Evolutionary conservation across 1,284 basidiomycete genomes (phyloP).

Genomic region (Ceratobasidium sp.): DNA sequence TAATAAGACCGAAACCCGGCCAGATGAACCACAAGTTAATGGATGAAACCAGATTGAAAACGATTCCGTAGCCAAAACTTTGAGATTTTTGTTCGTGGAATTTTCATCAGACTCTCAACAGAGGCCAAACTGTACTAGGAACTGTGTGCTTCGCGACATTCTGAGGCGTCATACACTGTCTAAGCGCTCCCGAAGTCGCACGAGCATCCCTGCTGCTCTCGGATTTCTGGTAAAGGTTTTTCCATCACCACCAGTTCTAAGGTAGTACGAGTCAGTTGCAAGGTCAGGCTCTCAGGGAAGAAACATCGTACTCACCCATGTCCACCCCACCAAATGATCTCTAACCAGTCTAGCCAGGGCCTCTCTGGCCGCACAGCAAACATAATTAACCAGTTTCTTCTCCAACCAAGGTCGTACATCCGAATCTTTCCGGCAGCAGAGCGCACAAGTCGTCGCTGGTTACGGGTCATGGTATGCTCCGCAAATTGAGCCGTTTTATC

Average conservation of each 20-base stretch:
- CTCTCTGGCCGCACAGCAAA: slow-evolving; percentile 66
- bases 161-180: neutral
- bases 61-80: neutral
- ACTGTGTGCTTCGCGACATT: neutral
- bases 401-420: slow-evolving; percentile 83
- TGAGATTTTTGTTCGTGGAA: neutral
- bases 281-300: slow-evolving; percentile 21
- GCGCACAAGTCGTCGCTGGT: slow-evolving; percentile 76
- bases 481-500: slow-evolving; percentile 55
- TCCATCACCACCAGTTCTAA: slow-evolving; percentile 73
- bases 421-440: slow-evolving; percentile 75
- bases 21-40: neutral
- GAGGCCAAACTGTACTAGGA: neutral
- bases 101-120: neutral
- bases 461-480: slow-evolving; percentile 80
- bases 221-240: slow-evolving; percentile 74
- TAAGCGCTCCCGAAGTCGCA: slow-evolving; percentile 58
- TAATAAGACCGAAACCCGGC: neutral
- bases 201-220: slow-evolving; percentile 72
- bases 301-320: slow-evolving; percentile 64
- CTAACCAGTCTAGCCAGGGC: slow-evolving; percentile 62
- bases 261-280: neutral
- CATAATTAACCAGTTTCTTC: slow-evolving; percentile 75
- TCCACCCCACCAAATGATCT: slow-evolving; percentile 71
- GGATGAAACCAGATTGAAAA: neutral